These are phyloP conservation scores for Quercus parvula DNA, from an alignment of 306 rosid genomes.

Conservation along the genomic window DNA sequence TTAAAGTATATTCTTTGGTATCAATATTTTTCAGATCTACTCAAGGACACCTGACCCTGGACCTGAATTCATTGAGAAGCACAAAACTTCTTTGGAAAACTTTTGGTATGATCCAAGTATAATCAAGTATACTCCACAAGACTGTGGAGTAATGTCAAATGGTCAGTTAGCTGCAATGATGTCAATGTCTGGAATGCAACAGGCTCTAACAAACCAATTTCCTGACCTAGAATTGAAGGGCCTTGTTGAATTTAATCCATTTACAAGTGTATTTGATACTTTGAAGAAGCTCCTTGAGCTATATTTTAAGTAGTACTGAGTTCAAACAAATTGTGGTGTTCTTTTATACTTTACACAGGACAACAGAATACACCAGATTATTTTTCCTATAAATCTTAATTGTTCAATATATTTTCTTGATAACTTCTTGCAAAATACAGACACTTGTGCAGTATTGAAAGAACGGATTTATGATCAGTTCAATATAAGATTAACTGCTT, in stretches of 20 bases:
- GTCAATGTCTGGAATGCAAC: constrained; percentile 92
- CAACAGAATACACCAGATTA: not conserved
- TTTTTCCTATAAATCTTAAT: not conserved
- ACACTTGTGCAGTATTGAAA: not conserved
- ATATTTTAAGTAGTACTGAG: constrained; percentile 60
- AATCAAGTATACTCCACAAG: constrained; percentile 92
- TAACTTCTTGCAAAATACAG: not conserved
- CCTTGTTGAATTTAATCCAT: constrained; percentile 54
- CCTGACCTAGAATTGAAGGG: constrained; percentile 66
- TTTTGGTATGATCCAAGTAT: constrained; percentile 73
- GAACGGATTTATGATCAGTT: not conserved
- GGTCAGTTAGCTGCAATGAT: constrained; percentile 81
- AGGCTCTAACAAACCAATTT: constrained; percentile 74
- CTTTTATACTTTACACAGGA: not conserved
- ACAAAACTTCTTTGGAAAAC: constrained; percentile 60
- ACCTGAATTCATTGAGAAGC: constrained; percentile 69
- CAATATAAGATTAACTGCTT: too few relatives aligned
- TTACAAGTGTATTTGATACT: constrained; percentile 88
- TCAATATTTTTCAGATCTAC: constrained; percentile 63
- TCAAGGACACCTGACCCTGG: constrained; percentile 88
- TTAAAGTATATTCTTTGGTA: constrained; percentile 5
- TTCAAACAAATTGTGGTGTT: constrained; percentile 4
- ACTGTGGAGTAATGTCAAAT: constrained; percentile 75
- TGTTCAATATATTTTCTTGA: not conserved
- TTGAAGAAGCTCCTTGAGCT: constrained; percentile 85